phyloP scores from a whole-genome alignment of 345 rosid genomes.

The Eucalyptus cloeziana region DNA sequence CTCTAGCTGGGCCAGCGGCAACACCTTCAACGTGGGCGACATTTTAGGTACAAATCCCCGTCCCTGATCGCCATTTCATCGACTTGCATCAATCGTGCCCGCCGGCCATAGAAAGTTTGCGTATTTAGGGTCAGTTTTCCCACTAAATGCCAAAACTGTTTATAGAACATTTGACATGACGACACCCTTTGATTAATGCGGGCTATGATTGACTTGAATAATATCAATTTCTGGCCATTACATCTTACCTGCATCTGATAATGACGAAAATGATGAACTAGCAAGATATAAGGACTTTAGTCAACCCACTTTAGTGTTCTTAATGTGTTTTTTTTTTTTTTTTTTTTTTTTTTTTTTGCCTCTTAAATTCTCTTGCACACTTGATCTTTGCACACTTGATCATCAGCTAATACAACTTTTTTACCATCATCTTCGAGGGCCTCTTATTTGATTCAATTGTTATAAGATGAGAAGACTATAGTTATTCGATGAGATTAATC shows the following conservation, averaged over 20 bases:
- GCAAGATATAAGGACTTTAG: background rate
- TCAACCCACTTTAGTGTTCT: background rate
- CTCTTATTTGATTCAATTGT: background rate
- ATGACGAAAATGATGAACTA: background rate
- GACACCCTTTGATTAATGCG: background rate
- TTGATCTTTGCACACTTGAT: background rate
- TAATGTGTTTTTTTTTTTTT: no score
- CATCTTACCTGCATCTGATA: background rate
- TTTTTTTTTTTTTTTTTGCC: background rate
- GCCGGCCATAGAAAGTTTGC: background rate
- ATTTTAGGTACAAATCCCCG: conserved; percentile 4
- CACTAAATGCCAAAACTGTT: background rate
- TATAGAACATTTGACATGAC: background rate
- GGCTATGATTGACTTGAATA: background rate
- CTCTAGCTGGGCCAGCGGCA: conserved; percentile 11
- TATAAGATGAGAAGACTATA: background rate
- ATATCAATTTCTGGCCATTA: background rate
- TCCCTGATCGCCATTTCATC: background rate
- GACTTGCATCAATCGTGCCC: background rate
- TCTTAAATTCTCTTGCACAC: background rate
- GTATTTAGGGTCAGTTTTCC: background rate
- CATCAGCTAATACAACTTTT: background rate
- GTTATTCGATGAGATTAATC: background rate
- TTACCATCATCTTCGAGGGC: background rate
- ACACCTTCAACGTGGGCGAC: conserved; percentile 11